Evolutionary conservation across 441 rosid species (phyloP).

Genomic region (California macrophylla): DNA sequence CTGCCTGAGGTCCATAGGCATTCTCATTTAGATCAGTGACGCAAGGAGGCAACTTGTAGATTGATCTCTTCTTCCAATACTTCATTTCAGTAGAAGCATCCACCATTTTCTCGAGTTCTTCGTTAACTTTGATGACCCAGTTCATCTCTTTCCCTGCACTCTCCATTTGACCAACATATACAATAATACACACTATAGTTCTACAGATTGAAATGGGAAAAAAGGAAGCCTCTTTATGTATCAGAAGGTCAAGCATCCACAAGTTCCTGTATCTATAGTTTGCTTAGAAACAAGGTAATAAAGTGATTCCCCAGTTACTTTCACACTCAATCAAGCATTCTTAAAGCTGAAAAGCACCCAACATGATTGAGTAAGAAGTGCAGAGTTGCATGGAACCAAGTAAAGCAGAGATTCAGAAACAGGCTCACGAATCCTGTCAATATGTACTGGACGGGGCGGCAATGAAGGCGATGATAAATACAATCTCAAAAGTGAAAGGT

Average conservation of each 20-base stretch:
- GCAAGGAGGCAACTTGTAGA: constrained; percentile 25
- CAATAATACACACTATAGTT: no score
- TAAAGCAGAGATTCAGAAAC: no score
- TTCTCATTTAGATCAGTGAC: constrained; percentile 23
- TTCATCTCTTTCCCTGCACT: constrained; percentile 6
- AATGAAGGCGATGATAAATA: no score
- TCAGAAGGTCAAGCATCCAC: not conserved
- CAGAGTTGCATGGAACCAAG: no score
- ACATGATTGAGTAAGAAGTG: not conserved
- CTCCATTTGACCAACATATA: not conserved
- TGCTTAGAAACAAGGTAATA: not conserved
- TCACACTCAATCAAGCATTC: not conserved
- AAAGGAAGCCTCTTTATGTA: not conserved
- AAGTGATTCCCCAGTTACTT: not conserved
- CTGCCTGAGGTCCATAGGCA: constrained; percentile 30
- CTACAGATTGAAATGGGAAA: not conserved
- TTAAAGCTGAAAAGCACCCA: not conserved
- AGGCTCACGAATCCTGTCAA: no score
- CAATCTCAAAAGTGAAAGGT: no score
- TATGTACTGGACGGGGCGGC: no score
- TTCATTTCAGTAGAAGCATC: constrained; percentile 11
- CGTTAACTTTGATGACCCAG: constrained; percentile 22
- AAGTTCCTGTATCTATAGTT: not conserved
- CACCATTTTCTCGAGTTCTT: constrained; percentile 16
- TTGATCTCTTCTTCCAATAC: constrained; percentile 30